Evolutionary conservation across 2,329 filamentous ascomycete genomes (phyloP), one percentile per base, ranked within the genome.

Genomic region (Madurella mycetomatis): DNA sequence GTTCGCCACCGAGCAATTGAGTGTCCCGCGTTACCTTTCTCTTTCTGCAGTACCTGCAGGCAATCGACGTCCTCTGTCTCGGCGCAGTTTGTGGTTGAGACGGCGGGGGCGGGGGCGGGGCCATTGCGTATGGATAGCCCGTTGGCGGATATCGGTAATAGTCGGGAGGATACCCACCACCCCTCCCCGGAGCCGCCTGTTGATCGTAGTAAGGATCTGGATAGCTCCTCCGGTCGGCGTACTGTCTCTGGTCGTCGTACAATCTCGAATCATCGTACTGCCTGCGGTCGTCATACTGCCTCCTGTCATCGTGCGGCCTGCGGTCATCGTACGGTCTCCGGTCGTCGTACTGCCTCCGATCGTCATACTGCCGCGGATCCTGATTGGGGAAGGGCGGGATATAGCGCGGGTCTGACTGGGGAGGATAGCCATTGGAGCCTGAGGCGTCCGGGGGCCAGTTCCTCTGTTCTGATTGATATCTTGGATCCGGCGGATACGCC

Each of bases 11-110:
- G 3, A 25, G 25, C 25, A 7, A 25, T 25, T 42, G 13, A n/a
- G 17, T 41, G 30, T 9, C 11, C n/a, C 11, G 47, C 43, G 41
- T 65, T 62, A 83, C 81, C 76, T 84, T 84, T 65, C 81, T 72
- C 66, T 82, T 81, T n/a, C 80, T 70, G 64, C 81, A 84, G 58
- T 84, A 84, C 51, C 77, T 74, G 64, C 81, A 84, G 4, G 80
- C 80, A 60, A 83, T 83, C 0, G 80, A 82, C 1, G 80, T 83
- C 31, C 81, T 72, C 65, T 83, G 80, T 18, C 80, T 71, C 1
- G 81, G 81, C 3, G 81, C 80, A 17, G 79, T 76, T 62, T 80
- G 79, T 11, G 72, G 70, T 66, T 76, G 69, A 16, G 71, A 67
- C 37, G 72, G 67, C 30, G 59, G 54, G 5, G 54, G 53, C 9